Evolutionary conservation across 805 yeast species (phyloP).

Genomic region (Saccharomycopsis sp.): DNA sequence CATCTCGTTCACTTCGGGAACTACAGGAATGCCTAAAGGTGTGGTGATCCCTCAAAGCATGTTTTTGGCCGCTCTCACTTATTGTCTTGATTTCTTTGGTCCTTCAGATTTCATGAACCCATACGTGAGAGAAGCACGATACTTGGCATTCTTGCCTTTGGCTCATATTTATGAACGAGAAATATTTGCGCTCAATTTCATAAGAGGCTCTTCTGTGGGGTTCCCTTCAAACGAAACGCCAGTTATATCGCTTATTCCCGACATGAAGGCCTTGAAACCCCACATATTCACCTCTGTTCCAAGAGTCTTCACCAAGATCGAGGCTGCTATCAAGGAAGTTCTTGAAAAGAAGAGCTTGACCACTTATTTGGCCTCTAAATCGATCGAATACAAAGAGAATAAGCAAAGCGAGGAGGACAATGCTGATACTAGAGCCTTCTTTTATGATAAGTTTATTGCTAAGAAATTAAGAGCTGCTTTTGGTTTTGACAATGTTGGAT

Average conservation of each 20-base stretch:
- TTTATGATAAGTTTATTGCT: conserved; percentile 32
- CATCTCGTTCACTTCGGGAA: conserved; percentile 68
- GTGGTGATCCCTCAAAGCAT: conserved; percentile 45
- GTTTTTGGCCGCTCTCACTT: conserved; percentile 36
- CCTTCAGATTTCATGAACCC: conserved; percentile 25
- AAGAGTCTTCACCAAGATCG: conserved; percentile 46
- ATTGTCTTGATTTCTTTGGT: conserved; percentile 17
- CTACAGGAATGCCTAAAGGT: conserved; percentile 73
- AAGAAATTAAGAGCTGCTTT: conserved; percentile 30
- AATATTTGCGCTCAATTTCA: conserved; percentile 30
- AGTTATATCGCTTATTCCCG: conserved; percentile 42
- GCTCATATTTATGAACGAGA: conserved; percentile 50
- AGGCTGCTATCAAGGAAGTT: conserved; percentile 39
- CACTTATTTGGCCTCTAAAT: conserved; percentile 3
- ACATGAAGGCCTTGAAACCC: conserved; percentile 42
- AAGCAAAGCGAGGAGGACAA: conserved; percentile 17
- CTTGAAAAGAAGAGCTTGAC: conserved; percentile 26
- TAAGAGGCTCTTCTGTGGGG: conserved; percentile 35
- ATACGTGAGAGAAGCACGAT: conserved; percentile 37
- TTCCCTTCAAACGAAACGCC: conserved; percentile 40
- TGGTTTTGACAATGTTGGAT: conserved; percentile 34
- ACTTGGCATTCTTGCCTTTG: conserved; percentile 41
- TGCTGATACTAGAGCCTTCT: conserved; percentile 17
- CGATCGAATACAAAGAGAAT: conserved; percentile 13
- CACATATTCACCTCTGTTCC: conserved; percentile 44